phyloP scores from a whole-genome alignment of 495 filamentous ascomycete genomes.

The Aspergillus biplanus region DNA sequence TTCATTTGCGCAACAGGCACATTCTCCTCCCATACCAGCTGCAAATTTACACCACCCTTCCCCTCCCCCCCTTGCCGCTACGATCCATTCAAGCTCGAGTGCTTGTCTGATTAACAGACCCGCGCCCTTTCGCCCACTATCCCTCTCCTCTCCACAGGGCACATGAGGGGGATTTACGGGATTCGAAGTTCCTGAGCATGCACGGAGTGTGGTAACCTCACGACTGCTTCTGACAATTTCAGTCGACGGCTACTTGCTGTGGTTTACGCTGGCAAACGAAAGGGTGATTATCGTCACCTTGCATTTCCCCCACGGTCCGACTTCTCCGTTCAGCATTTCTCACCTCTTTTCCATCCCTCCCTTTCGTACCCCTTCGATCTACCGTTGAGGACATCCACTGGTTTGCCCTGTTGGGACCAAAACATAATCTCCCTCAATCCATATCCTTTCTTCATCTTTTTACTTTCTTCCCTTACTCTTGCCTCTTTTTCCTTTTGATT shows the following conservation, averaged over 20 bases:
- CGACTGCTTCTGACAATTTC: constrained; percentile 35
- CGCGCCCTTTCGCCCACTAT: constrained; percentile 18
- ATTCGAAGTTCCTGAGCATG: constrained; percentile 54
- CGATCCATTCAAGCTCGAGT: constrained; percentile 39
- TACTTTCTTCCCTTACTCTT: not conserved
- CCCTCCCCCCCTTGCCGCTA: constrained; percentile 45
- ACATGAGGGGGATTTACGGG: constrained; percentile 48
- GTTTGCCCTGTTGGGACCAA: constrained; percentile 30
- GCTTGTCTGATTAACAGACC: constrained; percentile 28
- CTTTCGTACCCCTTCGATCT: constrained; percentile 37
- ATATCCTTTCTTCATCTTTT: constrained; percentile 17
- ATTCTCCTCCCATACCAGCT: constrained; percentile 42
- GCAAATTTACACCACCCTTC: constrained; percentile 33
- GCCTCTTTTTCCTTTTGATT: constrained; percentile 6
- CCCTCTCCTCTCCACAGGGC: constrained; percentile 35
- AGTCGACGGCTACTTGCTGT: constrained; percentile 37
- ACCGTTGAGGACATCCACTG: constrained; percentile 44
- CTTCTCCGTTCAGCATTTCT: constrained; percentile 34
- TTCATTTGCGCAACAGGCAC: constrained; percentile 42
- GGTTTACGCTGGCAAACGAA: constrained; percentile 40
- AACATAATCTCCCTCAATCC: constrained; percentile 11
- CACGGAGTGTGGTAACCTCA: constrained; percentile 52
- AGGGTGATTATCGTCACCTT: constrained; percentile 44
- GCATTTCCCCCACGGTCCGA: constrained; percentile 33
- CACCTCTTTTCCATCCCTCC: constrained; percentile 32